A percentile compares a stretch with the other conserved stretches of the same genome.
phyloP scores from a whole-genome alignment of 2,329 filamentous ascomycete genomes.

The Pleurostoma richardsiae region DNA sequence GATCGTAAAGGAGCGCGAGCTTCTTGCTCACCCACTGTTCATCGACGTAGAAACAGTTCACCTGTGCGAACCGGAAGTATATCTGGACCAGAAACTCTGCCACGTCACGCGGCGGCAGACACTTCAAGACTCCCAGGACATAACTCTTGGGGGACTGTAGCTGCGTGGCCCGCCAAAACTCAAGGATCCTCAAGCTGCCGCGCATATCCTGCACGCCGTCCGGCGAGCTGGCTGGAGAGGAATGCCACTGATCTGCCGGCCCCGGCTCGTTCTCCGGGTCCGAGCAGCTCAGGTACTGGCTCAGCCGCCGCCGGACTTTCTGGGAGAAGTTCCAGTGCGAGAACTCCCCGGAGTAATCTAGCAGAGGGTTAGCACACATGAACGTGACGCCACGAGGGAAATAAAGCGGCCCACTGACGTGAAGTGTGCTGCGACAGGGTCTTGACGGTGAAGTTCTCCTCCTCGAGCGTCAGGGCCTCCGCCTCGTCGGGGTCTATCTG shows the following conservation, averaged over 20 bases:
- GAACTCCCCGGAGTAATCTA: slow-evolving; percentile 47
- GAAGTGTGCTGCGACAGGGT: slow-evolving; percentile 33
- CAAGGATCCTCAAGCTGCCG: slow-evolving; percentile 12
- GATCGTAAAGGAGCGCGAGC: slow-evolving; percentile 34
- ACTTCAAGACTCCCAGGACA: slow-evolving; percentile 29
- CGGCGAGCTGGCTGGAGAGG: background rate
- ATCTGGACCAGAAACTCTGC: slow-evolving; percentile 39
- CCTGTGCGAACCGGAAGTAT: slow-evolving; percentile 43
- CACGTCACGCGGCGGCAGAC: slow-evolving; percentile 39
- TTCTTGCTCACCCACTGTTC: slow-evolving; percentile 33
- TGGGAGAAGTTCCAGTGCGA: slow-evolving; percentile 49
- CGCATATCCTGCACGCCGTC: slow-evolving; percentile 15
- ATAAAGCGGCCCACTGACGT: slow-evolving; percentile 20
- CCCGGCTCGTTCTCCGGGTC: slow-evolving; percentile 24
- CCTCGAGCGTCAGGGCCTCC: slow-evolving; percentile 20
- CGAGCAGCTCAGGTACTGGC: slow-evolving; percentile 6
- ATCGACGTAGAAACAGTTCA: slow-evolving; percentile 44
- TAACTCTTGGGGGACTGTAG: slow-evolving; percentile 32
- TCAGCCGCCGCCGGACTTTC: slow-evolving; percentile 25
- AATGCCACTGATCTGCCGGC: slow-evolving; percentile 17
- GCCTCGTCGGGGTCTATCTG: slow-evolving; percentile 12
- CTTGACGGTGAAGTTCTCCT: slow-evolving; percentile 34
- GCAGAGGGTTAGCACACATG: background rate
- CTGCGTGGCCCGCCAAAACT: slow-evolving; percentile 41
- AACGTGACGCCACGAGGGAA: background rate